These are phyloP conservation scores for Trichosanthes truncata DNA, from an alignment of 306 rosid species.

Conservation along the genomic window DNA sequence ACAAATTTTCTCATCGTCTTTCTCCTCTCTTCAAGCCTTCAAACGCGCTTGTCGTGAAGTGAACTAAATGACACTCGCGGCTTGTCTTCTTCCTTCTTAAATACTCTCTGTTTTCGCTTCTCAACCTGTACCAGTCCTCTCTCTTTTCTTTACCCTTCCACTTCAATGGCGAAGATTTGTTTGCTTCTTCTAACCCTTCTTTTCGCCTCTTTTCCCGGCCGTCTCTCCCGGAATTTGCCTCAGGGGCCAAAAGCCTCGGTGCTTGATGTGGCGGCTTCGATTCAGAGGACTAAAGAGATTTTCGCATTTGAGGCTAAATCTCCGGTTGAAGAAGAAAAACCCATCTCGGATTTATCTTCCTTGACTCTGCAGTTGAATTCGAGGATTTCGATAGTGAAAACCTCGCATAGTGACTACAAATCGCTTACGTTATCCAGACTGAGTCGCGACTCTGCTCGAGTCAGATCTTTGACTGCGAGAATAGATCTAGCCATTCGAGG, in stretches of 20 bases:
- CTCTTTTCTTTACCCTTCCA: not conserved
- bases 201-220: slow-evolving; percentile 10
- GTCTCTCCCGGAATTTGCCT: slow-evolving; percentile 26
- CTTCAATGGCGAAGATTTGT: slow-evolving; percentile 18
- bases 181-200: slow-evolving; percentile 7
- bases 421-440: slow-evolving; percentile 46
- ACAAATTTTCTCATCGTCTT: slow-evolving; percentile 12
- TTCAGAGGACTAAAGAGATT: slow-evolving; percentile 16
- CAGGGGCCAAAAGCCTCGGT: slow-evolving; percentile 22
- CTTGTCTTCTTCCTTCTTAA: slow-evolving; percentile 3
- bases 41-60: slow-evolving; percentile 35
- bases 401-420: slow-evolving; percentile 32
- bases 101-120: not conserved
- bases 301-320: slow-evolving; percentile 8
- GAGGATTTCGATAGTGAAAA: slow-evolving; percentile 37
- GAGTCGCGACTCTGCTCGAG: slow-evolving; percentile 72
- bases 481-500: slow-evolving; percentile 36
- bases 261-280: slow-evolving; percentile 44
- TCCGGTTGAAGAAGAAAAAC: not conserved
- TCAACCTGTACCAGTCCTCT: not conserved
- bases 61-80: slow-evolving; percentile 7
- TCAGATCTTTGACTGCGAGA: slow-evolving; percentile 39
- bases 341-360: not conserved
- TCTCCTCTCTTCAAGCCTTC: not conserved
- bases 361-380: slow-evolving; percentile 35